phyloP scores from a whole-genome alignment of 176 grass and related monocot species.

The Zoysia pacifica region DNA sequence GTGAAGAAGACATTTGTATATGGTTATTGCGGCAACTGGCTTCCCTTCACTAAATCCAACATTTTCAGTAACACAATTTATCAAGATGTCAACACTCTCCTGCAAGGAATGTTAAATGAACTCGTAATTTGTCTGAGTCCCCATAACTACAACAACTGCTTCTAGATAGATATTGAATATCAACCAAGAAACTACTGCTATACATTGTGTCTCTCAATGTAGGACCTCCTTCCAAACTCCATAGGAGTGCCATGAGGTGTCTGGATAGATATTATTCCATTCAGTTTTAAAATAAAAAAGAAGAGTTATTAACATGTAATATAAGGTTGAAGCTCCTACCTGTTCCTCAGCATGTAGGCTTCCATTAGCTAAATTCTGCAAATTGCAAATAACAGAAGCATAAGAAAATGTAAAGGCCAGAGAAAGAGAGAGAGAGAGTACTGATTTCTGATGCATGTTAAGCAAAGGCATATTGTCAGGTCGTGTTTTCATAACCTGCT shows the following conservation, averaged over 20 bases:
- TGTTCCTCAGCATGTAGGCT: conserved; percentile 50
- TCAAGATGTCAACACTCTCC: conserved; percentile 77
- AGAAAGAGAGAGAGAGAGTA: conserved; percentile 47
- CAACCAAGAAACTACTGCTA: conserved; percentile 33
- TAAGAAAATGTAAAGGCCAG: conserved; percentile 27
- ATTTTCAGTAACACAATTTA: conserved; percentile 74
- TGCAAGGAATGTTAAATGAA: conserved; percentile 39
- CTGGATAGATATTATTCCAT: conserved; percentile 58
- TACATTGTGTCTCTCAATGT: conserved; percentile 73
- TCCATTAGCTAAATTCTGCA: conserved; percentile 72
- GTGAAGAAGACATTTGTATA: conserved; percentile 97
- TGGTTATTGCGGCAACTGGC: conserved; percentile 77
- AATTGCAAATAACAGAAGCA: conserved; percentile 42
- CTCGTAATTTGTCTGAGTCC: conserved; percentile 25
- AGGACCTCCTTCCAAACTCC: conserved; percentile 64
- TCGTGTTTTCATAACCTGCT: conserved; percentile 63
- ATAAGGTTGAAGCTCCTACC: conserved; percentile 53
- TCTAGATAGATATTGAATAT: conserved; percentile 26
- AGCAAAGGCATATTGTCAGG: conserved; percentile 56
- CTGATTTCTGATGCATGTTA: conserved; percentile 69
- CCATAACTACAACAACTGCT: conserved; percentile 17
- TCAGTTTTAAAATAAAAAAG: conserved; percentile 44
- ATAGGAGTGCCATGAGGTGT: conserved; percentile 65
- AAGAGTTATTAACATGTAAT: conserved; percentile 26
- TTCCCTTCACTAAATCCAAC: conserved; percentile 83